Evolutionary conservation across 805 yeast genomes (phyloP).

Genomic region (Zygoascus tannicola): DNA sequence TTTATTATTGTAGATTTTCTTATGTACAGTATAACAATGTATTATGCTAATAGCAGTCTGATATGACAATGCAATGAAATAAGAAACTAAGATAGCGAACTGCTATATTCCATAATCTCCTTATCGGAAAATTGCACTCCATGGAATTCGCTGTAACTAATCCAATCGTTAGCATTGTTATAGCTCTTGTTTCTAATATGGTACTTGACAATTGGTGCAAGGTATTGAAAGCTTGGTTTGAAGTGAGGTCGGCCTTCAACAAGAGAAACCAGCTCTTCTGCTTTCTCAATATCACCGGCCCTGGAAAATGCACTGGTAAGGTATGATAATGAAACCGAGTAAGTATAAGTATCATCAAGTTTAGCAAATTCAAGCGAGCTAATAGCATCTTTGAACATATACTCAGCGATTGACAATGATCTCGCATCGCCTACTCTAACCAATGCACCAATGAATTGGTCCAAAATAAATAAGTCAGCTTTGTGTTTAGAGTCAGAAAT

Average conservation of each 20-base stretch:
- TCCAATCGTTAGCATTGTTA: slow-evolving; percentile 8
- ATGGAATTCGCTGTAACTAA: slow-evolving; percentile 2
- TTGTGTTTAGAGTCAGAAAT: background rate
- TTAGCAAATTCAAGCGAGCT: slow-evolving; percentile 6
- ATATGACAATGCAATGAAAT: too few relatives aligned
- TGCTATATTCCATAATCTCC: background rate
- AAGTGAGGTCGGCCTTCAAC: slow-evolving; percentile 7
- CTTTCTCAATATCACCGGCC: slow-evolving; percentile 12
- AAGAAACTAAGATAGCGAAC: too few relatives aligned
- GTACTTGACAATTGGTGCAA: slow-evolving; percentile 10
- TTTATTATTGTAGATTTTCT: too few relatives aligned
- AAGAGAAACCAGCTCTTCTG: slow-evolving; percentile 13
- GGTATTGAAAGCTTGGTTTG: slow-evolving; percentile 9
- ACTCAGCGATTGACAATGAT: slow-evolving; percentile 17
- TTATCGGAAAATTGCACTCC: background rate
- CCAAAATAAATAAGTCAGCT: slow-evolving; percentile 14
- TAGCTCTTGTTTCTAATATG: slow-evolving; percentile 1
- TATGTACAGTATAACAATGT: too few relatives aligned
- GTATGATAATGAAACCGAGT: slow-evolving; percentile 11
- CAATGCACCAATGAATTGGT: slow-evolving; percentile 20
- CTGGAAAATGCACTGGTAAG: slow-evolving; percentile 10
- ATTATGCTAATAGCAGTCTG: too few relatives aligned
- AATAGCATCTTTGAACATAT: slow-evolving; percentile 13
- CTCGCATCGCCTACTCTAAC: slow-evolving; percentile 7
- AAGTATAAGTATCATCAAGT: slow-evolving; percentile 1